Evolutionary conservation across 495 filamentous ascomycete genomes (phyloP), one percentile per base, ranked within the genome.

Genomic region (Penicillium tannophilum): DNA sequence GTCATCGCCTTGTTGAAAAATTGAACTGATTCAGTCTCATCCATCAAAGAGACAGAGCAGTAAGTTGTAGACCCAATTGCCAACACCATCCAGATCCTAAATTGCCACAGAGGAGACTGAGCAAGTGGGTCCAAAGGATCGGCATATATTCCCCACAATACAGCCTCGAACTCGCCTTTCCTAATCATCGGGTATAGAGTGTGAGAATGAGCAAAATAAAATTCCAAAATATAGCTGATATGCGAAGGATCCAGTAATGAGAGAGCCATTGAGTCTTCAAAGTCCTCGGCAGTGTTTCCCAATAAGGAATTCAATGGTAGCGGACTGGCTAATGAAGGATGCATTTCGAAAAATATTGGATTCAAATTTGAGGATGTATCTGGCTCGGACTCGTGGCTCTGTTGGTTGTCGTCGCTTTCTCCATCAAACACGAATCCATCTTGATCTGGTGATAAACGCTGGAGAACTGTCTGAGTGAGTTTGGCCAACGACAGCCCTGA

Each of bases 391-490:
- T 33, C 35, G 31, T 24, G 55, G 8, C 11, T 17, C 10, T 57
- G 59, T n/a, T 60, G 56, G 20, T 66, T 62, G 2, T 56, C 56
- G 12, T 64, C 56, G 19, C 48, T 39, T 11, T 63, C 59, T 20
- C 60, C 62, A 17, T 68, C 68, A 48, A 77, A 77, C 10, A 76
- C 62, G 41, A 77, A 77, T 12, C 66, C 73, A 19, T 78, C 74
- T 55, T 74, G 73, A 45, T 75, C 71, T 10, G 80, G 79, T 8
- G 79, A 79, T 20, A 84, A 62, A n/a, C 73, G 73, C 9, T 68
- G 63, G 0, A 82, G 68, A 11, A 84, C 68, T 1, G 66, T 61
- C 23, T 76, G 70, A 2, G 72, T 76, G n/a, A 77, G 64, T 36
- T 71, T 71, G 9, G 73, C 73, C 23, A 77, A 72, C 4, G 70